phyloP scores from a whole-genome alignment of 805 yeast genomes.

The Lipomyces yamadae region DNA sequence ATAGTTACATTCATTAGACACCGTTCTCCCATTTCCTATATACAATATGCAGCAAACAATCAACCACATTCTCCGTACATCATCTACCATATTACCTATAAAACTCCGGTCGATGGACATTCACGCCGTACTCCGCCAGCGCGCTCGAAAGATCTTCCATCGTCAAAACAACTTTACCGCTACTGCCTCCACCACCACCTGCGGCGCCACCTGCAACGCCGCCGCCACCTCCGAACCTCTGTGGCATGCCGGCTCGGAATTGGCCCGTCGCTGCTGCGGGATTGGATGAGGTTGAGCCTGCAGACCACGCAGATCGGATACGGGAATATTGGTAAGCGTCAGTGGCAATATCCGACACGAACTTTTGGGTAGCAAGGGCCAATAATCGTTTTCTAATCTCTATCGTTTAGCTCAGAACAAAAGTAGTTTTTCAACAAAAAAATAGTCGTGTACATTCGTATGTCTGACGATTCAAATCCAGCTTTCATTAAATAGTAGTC shows the following conservation, averaged over 20 bases:
- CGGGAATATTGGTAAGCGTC: constrained; percentile 96
- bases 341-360: constrained; percentile 89
- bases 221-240: constrained; percentile 64
- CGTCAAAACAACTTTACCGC: constrained; percentile 81
- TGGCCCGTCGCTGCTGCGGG: constrained; percentile 61
- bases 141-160: constrained; percentile 94
- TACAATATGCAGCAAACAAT: neutral
- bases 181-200: constrained; percentile 46
- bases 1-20: neutral
- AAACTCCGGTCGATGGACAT: constrained; percentile 89
- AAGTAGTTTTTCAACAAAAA: neutral
- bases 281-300: constrained; percentile 62
- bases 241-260: constrained; percentile 24
- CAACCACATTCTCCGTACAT: neutral
- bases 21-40: neutral
- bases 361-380: constrained; percentile 95
- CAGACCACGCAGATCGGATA: constrained; percentile 85
- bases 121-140: constrained; percentile 87
- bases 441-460: constrained; percentile 53
- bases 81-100: constrained; percentile 61
- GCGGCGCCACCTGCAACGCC: constrained; percentile 46
- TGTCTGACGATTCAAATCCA: constrained; percentile 81
- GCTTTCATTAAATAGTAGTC: constrained; percentile 80
- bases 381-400: constrained; percentile 64
- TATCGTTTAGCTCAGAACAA: constrained; percentile 33